phyloP scores from a whole-genome alignment of 31 red algal genomes.

The Endocladia muricata region DNA sequence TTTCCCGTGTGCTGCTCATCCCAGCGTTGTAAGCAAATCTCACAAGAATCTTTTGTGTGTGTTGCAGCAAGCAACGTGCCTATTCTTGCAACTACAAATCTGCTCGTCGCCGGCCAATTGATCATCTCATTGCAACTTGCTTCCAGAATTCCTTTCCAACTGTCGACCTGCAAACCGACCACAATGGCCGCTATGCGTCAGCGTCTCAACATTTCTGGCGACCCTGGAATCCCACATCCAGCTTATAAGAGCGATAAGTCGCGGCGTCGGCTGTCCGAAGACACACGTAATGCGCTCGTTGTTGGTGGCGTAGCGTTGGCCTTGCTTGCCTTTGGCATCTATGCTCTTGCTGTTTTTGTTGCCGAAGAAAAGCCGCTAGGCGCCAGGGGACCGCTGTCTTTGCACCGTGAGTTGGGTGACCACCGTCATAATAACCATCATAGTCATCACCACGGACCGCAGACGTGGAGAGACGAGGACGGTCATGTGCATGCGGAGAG shows the following conservation, averaged over 20 bases:
- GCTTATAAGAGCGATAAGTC: constrained; percentile 18
- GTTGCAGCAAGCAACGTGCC: too few species aligned
- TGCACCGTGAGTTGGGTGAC: constrained; percentile 34
- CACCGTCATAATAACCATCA: not conserved
- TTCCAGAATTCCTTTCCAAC: too few species aligned
- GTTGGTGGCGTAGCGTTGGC: constrained; percentile 33
- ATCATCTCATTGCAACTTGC: too few species aligned
- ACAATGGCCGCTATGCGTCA: constrained; percentile 33
- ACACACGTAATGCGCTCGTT: constrained; percentile 50
- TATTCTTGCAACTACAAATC: too few species aligned
- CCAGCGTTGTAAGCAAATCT: too few species aligned
- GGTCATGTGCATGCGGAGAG: not conserved
- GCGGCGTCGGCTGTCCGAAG: constrained; percentile 19
- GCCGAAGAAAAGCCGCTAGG: constrained; percentile 16
- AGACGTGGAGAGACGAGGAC: constrained; percentile 11
- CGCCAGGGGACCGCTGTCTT: constrained; percentile 12
- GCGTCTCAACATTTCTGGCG: constrained; percentile 14
- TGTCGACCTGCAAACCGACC: too few species aligned
- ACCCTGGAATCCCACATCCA: not conserved
- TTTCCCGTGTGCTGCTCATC: not conserved
- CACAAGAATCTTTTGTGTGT: too few species aligned
- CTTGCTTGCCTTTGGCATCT: constrained; percentile 53
- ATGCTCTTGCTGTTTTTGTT: constrained; percentile 27
- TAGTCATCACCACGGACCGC: not conserved
- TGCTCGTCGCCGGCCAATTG: too few species aligned